Percentiles rank a stretch among this genome's conserved stretches.
phyloP scores from a whole-genome alignment of 306 rosid genomes.

The Luffa aegyptiaca region DNA sequence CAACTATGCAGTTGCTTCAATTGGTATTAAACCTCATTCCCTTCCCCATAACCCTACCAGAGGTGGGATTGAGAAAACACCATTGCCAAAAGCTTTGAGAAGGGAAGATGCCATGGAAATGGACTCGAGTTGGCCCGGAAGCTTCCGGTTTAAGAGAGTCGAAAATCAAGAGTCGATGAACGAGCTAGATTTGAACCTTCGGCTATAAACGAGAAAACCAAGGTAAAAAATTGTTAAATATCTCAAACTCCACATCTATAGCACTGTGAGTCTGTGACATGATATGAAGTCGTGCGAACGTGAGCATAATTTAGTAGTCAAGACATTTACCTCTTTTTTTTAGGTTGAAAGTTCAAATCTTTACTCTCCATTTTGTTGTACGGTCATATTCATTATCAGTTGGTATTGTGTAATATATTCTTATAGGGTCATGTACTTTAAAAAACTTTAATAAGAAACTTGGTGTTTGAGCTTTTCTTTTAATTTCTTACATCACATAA shows the following conservation, averaged over 20 bases:
- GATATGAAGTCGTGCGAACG: no score
- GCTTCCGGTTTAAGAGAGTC: not conserved
- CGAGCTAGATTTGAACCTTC: not conserved
- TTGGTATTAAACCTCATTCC: conserved; percentile 53
- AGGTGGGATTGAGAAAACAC: conserved; percentile 26
- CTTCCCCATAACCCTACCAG: conserved; percentile 37
- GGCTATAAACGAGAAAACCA: not conserved
- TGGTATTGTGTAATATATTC: not conserved
- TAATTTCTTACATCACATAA: not conserved
- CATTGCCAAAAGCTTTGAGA: conserved; percentile 19
- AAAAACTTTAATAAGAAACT: not conserved
- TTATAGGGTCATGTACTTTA: not conserved
- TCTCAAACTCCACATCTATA: not conserved
- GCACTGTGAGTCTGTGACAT: not conserved
- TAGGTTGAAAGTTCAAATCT: not conserved
- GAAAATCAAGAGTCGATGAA: not conserved
- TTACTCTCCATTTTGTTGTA: not conserved
- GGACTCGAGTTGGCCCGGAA: conserved; percentile 1
- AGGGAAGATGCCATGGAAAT: not conserved
- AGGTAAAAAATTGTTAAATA: not conserved
- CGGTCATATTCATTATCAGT: not conserved
- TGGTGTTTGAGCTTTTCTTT: not conserved
- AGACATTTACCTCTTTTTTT: not conserved
- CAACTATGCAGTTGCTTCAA: conserved; percentile 21
- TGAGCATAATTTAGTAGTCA: not conserved